Evolutionary conservation across 2,329 filamentous ascomycete species (phyloP).

Genomic region (Aspergillus sp.): DNA sequence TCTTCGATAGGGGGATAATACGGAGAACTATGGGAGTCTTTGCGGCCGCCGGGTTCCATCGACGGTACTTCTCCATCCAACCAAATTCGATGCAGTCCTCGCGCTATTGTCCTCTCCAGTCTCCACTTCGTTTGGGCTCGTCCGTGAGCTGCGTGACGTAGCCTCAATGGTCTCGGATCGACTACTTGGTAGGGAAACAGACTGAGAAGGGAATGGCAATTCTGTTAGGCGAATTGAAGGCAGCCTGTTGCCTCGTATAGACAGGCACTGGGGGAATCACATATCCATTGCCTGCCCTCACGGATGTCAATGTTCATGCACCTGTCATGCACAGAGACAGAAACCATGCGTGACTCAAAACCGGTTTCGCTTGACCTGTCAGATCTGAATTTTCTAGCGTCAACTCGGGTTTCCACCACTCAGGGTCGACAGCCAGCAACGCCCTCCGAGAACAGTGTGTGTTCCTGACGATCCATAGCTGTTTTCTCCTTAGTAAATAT

Average conservation of each 20-base stretch:
- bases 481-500: background rate
- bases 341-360: background rate
- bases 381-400: background rate
- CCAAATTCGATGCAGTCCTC: background rate
- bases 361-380: background rate
- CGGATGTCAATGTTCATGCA: no score
- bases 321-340: no score
- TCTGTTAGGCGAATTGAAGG: no score
- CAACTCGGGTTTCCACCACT: background rate
- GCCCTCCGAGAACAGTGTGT: background rate
- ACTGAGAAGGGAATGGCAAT: background rate
- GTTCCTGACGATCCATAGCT: slow-evolving; percentile 3
- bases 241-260: no score
- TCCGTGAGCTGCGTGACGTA: slow-evolving; percentile 1
- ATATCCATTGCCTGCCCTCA: background rate
- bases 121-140: background rate
- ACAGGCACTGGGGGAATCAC: background rate
- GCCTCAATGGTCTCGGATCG: background rate
- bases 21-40: slow-evolving; percentile 1
- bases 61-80: background rate
- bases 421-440: no score
- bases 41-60: background rate
- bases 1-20: background rate
- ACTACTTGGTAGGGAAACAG: background rate
- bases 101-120: background rate